phyloP scores from a whole-genome alignment of 192 early-diverging fungal species.

The Rhizophagus prolifer region DNA sequence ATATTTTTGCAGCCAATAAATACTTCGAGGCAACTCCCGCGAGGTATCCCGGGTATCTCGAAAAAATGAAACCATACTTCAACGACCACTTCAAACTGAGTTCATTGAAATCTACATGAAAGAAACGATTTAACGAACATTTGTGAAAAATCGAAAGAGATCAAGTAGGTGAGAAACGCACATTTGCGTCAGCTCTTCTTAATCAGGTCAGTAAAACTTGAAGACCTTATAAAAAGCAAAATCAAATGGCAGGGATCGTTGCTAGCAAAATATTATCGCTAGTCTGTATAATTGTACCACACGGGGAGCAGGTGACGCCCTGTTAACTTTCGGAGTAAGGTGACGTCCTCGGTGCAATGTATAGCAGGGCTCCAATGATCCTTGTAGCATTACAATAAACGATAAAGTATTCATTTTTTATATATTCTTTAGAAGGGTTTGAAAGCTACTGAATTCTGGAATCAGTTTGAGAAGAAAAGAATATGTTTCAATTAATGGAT shows the following conservation, averaged over 20 bases:
- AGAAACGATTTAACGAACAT: conserved; percentile 18
- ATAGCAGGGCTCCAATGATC: conserved; percentile 5
- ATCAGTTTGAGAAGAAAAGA: conserved; percentile 21
- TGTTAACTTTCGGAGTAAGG: conserved; percentile 27
- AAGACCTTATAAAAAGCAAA: background rate
- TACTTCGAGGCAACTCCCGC: conserved; percentile 19
- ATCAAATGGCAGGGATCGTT: background rate
- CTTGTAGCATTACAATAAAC: background rate
- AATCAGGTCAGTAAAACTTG: conserved; percentile 6
- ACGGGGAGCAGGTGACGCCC: conserved; percentile 24
- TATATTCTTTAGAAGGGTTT: conserved; percentile 20
- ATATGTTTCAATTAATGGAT: conserved; percentile 13
- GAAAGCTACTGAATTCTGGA: conserved; percentile 20
- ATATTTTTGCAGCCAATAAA: background rate
- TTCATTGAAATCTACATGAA: conserved; percentile 8
- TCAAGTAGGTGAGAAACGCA: background rate
- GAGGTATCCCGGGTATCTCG: conserved; percentile 22
- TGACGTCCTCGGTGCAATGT: conserved; percentile 27
- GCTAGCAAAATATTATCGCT: background rate
- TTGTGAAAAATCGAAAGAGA: conserved; percentile 17
- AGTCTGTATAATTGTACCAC: conserved; percentile 22
- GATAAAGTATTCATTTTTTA: background rate
- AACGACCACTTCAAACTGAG: background rate
- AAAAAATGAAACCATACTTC: conserved; percentile 7
- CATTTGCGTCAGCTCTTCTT: conserved; percentile 11